Evolutionary conservation across 257 asterid genomes (phyloP), one percentile per base, ranked within the genome.

Genomic region (Orobanche coerulescens): DNA sequence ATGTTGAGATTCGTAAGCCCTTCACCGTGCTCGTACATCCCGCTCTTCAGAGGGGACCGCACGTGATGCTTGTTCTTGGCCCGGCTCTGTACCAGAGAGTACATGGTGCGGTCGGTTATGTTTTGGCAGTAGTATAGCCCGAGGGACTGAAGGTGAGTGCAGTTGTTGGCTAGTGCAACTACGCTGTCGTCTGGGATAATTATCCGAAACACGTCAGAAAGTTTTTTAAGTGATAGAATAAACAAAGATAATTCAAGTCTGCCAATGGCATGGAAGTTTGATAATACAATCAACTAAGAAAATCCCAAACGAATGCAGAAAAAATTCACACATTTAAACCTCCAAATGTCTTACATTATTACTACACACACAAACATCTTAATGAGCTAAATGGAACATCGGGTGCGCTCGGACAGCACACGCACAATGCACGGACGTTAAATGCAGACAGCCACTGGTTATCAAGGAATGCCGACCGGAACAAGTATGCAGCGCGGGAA

Each of bases 401-500:
- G 67, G 72, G 13, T 58, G 36, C 4, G 76, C 14, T 1, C 80
- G 90, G 15, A 78, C 68, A 6, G 85, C 80, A 26, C 97, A 90
- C 0, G 83, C 92, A n/a, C 97, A 86, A 40, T 84, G 97, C 66
- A 84, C 97, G 0, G 94, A 84, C 0, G 94, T 84, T 31, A 90
- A 63, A 77, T 66, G 83, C 61, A 90, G 78, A 63, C 97, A 90
- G 25, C 97, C 97, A 25, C 95, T 90, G 25, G 81, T 87, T 19
- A 84, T 87, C 62, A 90, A 79, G 16, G 95, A 90, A 37, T 87
- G 97, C 1, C 82, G 81, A 3, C 80, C 90, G 0, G 93, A 71
- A 68, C 97, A 90, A 0, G 97, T 90, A 36, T 90, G 97, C 15
- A 86, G 90, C 14, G 97, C 83, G 8, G 97, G 94, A 46, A 76